These are phyloP conservation scores for Chytriomyces sp. DNA, from an alignment of 192 early-diverging fungal species.

Conservation along the genomic window DNA sequence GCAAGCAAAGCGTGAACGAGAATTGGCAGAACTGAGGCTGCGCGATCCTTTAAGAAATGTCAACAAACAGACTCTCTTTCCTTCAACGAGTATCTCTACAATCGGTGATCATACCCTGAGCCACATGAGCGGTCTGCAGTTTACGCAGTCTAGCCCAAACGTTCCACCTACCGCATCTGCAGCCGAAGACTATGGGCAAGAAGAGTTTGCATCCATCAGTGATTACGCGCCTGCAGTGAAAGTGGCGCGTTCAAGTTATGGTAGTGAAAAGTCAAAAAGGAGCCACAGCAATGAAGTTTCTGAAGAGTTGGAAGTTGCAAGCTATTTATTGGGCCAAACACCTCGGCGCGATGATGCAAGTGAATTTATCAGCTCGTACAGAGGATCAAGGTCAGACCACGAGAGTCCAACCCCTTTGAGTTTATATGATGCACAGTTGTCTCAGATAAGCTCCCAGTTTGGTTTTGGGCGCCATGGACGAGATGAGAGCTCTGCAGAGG, in stretches of 20 bases:
- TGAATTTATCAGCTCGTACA: not conserved
- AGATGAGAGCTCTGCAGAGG: not conserved
- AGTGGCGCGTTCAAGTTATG: too few relatives aligned
- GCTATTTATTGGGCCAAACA: too few relatives aligned
- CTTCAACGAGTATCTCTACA: not conserved
- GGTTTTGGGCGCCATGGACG: too few relatives aligned
- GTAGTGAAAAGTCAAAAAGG: not conserved
- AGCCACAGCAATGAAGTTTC: not conserved
- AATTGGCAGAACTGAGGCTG: conserved; percentile 3
- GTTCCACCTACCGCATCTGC: not conserved
- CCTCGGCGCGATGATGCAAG: not conserved
- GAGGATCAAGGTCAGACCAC: not conserved
- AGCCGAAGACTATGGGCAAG: not conserved
- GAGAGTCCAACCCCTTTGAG: too few relatives aligned
- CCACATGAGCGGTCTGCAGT: too few relatives aligned
- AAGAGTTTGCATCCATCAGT: conserved; percentile 1
- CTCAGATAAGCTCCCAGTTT: too few relatives aligned
- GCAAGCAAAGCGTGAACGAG: not conserved
- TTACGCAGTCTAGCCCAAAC: too few relatives aligned
- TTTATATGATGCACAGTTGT: too few relatives aligned
- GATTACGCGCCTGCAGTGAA: not conserved
- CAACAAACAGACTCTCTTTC: not conserved
- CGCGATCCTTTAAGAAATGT: not conserved
- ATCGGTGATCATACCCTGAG: too few relatives aligned
- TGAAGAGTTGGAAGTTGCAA: too few relatives aligned